phyloP scores from a whole-genome alignment of 768 basidiomycete genomes.

The Trametes cingulata region DNA sequence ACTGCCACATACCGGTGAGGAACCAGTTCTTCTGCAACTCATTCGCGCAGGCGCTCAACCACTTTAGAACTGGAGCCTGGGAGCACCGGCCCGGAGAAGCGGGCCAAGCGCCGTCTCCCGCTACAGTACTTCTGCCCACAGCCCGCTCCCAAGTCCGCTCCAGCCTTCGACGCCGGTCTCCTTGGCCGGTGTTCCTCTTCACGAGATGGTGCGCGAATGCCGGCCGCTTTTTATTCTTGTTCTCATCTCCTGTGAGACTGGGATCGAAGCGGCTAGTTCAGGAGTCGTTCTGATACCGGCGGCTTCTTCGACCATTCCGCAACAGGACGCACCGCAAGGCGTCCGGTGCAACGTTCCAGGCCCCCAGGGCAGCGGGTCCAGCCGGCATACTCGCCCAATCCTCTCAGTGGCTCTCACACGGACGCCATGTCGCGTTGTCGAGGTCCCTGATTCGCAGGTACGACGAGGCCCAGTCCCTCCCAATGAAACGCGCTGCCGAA shows the following conservation, averaged over 20 bases:
- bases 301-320: not conserved
- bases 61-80: not conserved
- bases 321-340: not conserved
- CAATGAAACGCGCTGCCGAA: not conserved
- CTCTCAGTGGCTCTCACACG: not conserved
- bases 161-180: not conserved
- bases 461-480: not conserved
- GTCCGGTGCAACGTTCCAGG: not conserved
- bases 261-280: not conserved
- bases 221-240: not conserved
- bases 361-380: not conserved
- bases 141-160: not conserved
- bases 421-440: not conserved
- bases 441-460: constrained; percentile 3
- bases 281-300: not conserved
- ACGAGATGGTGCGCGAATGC: not conserved
- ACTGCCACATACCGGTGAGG: not conserved
- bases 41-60: not conserved
- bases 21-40: not conserved
- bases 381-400: not conserved
- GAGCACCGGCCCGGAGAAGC: not conserved
- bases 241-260: not conserved
- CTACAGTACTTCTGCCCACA: no score
- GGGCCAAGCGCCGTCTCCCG: not conserved
- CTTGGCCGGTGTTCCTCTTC: not conserved